Evolutionary conservation across 1,284 basidiomycete species (phyloP), one percentile per base, ranked within the genome.

Genomic region (Ganoderma sinense): DNA sequence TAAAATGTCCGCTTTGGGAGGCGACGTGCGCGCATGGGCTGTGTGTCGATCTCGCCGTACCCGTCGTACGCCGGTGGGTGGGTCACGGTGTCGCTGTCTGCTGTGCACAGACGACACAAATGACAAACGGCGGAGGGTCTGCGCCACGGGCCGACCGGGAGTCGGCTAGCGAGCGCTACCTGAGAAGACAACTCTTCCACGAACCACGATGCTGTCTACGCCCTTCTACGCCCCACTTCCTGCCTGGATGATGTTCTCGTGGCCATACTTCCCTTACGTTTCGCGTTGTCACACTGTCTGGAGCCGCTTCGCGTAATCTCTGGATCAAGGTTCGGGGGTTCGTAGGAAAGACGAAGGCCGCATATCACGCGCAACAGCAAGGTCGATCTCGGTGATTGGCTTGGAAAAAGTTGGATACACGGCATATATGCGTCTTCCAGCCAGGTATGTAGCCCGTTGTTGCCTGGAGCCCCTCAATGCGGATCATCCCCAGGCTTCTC

Each of bases 1-100:
- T n/a, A 39, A 36, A 4, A 16, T n/a, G 33, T 31, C 68, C 59
- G 16, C 53, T 43, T 69, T 58, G 48, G 64, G 68, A 60, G 45
- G 51, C 39, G 56, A 43, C 66, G 26, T 26, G 51, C 40, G 66
- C 56, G 16, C 29, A 18, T 16, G 29, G 53, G 53, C 53, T 31
- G 53, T 11, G 51, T 5, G 53, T 31, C 29, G 53, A 16, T 29
- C 53, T 29, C 53, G 14, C 14, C 26, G 53, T 55, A 55, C 29
- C 53, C 53, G 53, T 31, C 29, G 53, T 56, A 56, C 29, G 53
- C 53, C 53, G 48, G 48, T 51, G 48, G 8, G 10, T 36, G 36
- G 36, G 36, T n/a, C n/a, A n/a, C n/a, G n/a, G n/a, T 51, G 16
- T 56, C 29, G 2, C 14, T 20, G 48, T 55, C 11, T 56, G 14